Evolutionary conservation across 257 asterid genomes (phyloP).

Genomic region (Solanum habrochaites): DNA sequence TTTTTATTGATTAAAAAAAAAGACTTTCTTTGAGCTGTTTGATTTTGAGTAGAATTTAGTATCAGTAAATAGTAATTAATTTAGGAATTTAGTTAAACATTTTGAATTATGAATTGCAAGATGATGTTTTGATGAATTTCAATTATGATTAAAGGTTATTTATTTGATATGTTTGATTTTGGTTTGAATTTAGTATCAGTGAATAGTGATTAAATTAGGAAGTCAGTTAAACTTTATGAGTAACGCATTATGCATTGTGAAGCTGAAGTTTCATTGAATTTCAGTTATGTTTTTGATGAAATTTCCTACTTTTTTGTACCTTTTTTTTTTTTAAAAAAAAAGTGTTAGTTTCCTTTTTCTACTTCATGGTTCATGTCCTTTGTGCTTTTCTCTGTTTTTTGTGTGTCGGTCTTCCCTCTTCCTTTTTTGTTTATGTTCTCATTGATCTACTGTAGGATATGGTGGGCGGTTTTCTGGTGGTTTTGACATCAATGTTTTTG

Average conservation of each 20-base stretch:
- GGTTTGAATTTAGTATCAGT: no score
- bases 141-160: neutral
- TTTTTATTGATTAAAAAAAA: neutral
- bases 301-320: neutral
- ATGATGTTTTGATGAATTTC: neutral
- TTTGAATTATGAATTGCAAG: neutral
- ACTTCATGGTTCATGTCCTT: neutral
- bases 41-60: neutral
- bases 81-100: neutral
- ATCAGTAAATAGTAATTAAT: neutral
- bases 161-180: no score
- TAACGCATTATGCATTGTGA: neutral
- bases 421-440: neutral
- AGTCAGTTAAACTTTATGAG: neutral
- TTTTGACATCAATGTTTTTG: slow-evolving; percentile 84
- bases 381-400: neutral
- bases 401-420: slow-evolving; percentile 12
- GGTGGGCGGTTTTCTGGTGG: slow-evolving; percentile 93
- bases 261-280: neutral
- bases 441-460: slow-evolving; percentile 26
- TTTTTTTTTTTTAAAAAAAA: fast-evolving
- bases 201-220: neutral
- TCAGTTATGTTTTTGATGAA: neutral
- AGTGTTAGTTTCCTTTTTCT: neutral
- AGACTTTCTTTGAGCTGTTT: neutral